Conservation (phyloP, 2,329 filamentous ascomycete species). For the Podosphaera leucotricha region DNA sequence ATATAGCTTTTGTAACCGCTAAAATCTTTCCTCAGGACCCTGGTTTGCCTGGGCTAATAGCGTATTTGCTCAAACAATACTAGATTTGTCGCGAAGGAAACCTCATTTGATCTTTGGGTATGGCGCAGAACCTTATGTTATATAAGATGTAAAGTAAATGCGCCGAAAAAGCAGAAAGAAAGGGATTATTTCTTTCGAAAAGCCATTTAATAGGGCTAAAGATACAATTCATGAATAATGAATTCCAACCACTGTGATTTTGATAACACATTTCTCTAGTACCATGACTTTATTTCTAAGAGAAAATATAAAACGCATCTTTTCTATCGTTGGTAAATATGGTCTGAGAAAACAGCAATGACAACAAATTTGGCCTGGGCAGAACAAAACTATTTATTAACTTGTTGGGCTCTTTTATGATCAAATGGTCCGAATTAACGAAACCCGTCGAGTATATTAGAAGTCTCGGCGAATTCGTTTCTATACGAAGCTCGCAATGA, state of each 20-base stretch:
- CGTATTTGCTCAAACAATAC: conserved; percentile 76
- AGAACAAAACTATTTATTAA: no score
- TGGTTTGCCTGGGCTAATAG: conserved; percentile 99
- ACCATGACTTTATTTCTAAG: not conserved
- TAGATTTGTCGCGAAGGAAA: conserved; percentile 73
- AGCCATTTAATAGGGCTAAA: not conserved
- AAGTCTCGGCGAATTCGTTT: not conserved
- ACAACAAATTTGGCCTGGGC: no score
- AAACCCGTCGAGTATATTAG: not conserved
- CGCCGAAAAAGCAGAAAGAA: not conserved
- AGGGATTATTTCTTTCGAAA: not conserved
- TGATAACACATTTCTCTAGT: no score
- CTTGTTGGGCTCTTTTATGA: not conserved
- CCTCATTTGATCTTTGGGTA: conserved; percentile 65
- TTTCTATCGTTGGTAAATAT: no score
- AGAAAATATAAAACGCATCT: not conserved
- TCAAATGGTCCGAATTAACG: not conserved
- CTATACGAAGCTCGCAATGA: not conserved
- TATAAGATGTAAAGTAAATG: conserved; percentile 8
- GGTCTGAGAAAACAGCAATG: no score
- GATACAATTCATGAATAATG: not conserved
- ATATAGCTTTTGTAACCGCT: not conserved
- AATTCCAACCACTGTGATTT: no score
- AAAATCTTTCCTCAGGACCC: conserved; percentile 24
- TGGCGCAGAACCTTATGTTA: conserved; percentile 32